Evolutionary conservation across 2,329 filamentous ascomycete genomes (phyloP).

Genomic region (Tricladium varicosporioides): DNA sequence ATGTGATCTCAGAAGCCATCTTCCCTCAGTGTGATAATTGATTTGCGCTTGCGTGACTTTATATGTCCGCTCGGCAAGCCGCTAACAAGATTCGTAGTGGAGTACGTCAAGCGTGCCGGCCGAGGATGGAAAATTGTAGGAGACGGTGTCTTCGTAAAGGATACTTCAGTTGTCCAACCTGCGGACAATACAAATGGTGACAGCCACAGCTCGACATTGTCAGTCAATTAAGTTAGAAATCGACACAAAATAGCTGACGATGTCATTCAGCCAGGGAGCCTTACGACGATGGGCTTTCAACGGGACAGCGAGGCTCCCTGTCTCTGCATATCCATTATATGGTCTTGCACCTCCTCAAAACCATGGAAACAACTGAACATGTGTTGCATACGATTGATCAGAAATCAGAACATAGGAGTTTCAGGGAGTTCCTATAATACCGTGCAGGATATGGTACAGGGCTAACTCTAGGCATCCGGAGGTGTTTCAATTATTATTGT

Average conservation of each 20-base stretch:
- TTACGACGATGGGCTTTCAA: constrained; percentile 31
- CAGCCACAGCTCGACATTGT: constrained; percentile 24
- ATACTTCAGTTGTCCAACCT: constrained; percentile 10
- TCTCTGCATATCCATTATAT: constrained; percentile 26
- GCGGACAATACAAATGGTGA: constrained; percentile 12
- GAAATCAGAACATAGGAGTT: no score
- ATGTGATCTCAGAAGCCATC: neutral
- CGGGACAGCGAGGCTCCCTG: constrained; percentile 26
- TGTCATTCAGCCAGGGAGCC: constrained; percentile 19
- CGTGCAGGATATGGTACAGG: no score
- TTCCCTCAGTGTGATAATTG: neutral
- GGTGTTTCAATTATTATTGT: no score
- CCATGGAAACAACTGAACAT: no score
- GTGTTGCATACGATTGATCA: no score
- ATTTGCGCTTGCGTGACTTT: neutral
- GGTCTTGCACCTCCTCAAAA: neutral
- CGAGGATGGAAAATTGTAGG: constrained; percentile 44
- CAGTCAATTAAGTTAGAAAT: constrained; percentile 21
- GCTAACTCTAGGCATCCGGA: no score
- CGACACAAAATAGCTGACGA: constrained; percentile 12
- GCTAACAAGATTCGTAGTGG: constrained; percentile 25
- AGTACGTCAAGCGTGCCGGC: constrained; percentile 39
- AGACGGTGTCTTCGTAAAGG: constrained; percentile 45
- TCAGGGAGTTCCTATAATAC: no score
- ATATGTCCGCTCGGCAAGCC: neutral